Base-by-base conservation (phyloP, 179 eudicot genomes). In the Heliamphora pulchella region DNA sequence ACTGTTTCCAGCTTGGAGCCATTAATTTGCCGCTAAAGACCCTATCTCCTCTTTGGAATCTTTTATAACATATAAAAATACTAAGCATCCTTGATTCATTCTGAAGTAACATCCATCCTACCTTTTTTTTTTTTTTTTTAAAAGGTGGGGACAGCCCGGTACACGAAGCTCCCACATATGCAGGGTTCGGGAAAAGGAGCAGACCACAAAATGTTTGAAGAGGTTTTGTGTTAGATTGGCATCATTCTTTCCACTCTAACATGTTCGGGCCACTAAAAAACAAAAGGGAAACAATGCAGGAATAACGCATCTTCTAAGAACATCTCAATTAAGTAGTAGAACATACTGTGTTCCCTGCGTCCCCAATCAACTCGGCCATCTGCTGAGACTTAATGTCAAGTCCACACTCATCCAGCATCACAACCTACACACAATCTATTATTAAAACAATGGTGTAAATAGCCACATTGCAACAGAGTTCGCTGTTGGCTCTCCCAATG, bases 401-500 rank as follows among this genome's bases (percentile, higher is more conserved):
- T 71, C 98, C 98, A 71, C 59, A 83, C 88, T 94, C 98, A 79
- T 94, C 98, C 90, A 94, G 81, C 83, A 94, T 85, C 75, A 94
- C 93, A 83, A 94, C 98, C 97, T 93, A 81, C 72, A 70, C 59
- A 50, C 41, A n/a, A 43, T 11, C 15, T 70, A 80, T 41, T 53
- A 59, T 46, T 50, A 31, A 0, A 15, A 22, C 76, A 48, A 67
- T 47, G 53, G 41, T 3, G 8, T 17, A 75, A 6, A 51, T 11
- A 8, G 72, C 50, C 15, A 68, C 4, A 1, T 68, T 13, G 47
- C 13, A 43, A 68, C 17, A 13, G 46, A 43, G 72, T 43, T 43
- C 14, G 50, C 47, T 51, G 18, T 68, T 39, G 48, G 48, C 44
- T 59, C 2, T 59, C 53, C 6, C 73, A 69, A 69, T 51, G 53